These are phyloP conservation scores for Cladosporium sp. DNA, from an alignment of 2,329 filamentous ascomycete species.

Conservation along the genomic window DNA sequence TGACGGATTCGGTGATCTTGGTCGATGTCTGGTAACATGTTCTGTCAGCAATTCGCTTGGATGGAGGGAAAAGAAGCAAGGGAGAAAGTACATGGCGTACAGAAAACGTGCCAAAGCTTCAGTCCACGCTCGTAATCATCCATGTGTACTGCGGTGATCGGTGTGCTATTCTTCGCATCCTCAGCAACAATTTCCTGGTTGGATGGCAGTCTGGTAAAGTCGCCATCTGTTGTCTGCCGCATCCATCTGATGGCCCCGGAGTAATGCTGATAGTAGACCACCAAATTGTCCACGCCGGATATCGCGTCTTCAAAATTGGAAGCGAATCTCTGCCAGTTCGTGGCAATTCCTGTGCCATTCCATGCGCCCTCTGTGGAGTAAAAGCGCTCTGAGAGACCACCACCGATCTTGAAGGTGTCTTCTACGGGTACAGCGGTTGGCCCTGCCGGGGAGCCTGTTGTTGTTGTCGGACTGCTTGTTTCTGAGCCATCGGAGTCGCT, in stretches of 20 bases:
- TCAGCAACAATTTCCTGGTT: background rate
- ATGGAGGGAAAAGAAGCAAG: too few species aligned
- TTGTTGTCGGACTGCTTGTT: too few species aligned
- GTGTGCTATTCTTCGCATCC: conserved; percentile 1
- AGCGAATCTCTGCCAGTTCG: background rate
- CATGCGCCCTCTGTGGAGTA: background rate
- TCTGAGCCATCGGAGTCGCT: too few species aligned
- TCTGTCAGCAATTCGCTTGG: too few species aligned
- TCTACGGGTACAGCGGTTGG: background rate
- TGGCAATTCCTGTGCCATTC: conserved; percentile 1
- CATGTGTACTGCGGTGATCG: background rate
- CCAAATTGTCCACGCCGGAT: background rate
- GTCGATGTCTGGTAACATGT: background rate
- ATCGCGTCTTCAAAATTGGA: background rate
- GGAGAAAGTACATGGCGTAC: too few species aligned
- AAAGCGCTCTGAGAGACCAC: background rate
- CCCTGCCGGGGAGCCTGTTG: too few species aligned
- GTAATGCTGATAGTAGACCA: conserved; percentile 3
- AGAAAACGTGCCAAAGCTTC: too few species aligned
- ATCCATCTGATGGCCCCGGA: conserved; percentile 1
- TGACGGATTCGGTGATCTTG: background rate
- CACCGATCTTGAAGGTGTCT: background rate
- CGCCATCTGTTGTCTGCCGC: background rate
- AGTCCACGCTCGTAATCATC: too few species aligned
- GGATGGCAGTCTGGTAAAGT: background rate